Conservation (phyloP, 2,329 filamentous ascomycete genomes). For the Epichloe festucae region DNA sequence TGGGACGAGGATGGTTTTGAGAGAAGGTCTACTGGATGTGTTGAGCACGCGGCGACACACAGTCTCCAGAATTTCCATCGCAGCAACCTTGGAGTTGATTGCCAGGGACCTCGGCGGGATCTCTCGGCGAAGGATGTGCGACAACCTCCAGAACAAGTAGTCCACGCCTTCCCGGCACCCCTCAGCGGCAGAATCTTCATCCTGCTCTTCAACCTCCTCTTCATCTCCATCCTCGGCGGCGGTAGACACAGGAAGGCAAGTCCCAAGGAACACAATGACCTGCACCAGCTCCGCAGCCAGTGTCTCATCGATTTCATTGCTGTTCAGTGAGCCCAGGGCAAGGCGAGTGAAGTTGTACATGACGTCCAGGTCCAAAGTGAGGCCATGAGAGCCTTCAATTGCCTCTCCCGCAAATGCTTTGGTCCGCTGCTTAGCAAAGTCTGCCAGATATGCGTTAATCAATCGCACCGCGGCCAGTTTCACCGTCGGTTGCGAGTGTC, state of each 20-base stretch:
- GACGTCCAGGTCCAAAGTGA: constrained; percentile 51
- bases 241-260: constrained; percentile 28
- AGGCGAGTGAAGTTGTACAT: constrained; percentile 46
- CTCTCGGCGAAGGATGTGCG: constrained; percentile 67
- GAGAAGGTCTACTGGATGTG: constrained; percentile 44
- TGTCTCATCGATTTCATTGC: constrained; percentile 52
- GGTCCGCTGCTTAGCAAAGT: constrained; percentile 53
- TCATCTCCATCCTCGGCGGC: constrained; percentile 29
- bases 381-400: constrained; percentile 56
- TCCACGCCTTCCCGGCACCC: constrained; percentile 36
- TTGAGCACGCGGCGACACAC: constrained; percentile 50
- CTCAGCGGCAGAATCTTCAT: constrained; percentile 21
- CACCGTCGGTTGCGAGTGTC: constrained; percentile 59
- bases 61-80: constrained; percentile 60
- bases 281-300: constrained; percentile 69
- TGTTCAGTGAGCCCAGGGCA: constrained; percentile 42
- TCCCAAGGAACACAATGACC: constrained; percentile 71
- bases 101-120: constrained; percentile 48
- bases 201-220: constrained; percentile 29
- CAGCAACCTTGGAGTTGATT: constrained; percentile 61
- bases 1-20: constrained; percentile 45
- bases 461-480: constrained; percentile 66
- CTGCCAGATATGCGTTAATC: constrained; percentile 63
- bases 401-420: constrained; percentile 38
- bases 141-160: constrained; percentile 68